phyloP scores from a whole-genome alignment of 495 filamentous ascomycete species.

The Tuber borchii region DNA sequence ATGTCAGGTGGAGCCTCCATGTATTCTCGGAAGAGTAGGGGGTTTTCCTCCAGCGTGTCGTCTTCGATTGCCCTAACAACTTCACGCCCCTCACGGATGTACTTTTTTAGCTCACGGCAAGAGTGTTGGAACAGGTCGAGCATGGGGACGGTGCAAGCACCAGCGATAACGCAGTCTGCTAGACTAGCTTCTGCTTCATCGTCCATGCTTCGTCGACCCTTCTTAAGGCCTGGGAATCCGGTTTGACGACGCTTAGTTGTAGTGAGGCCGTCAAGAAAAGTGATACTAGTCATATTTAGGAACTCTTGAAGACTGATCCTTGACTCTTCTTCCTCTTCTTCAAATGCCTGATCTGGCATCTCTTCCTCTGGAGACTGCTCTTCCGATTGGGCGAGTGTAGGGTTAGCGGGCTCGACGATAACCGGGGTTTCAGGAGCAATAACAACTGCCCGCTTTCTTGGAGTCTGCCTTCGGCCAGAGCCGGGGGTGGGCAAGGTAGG shows the following conservation, averaged over 20 bases:
- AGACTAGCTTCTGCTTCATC: conserved; percentile 53
- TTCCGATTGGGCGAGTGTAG: background rate
- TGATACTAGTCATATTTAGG: conserved; percentile 87
- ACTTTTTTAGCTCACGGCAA: conserved; percentile 87
- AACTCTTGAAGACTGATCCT: conserved; percentile 87
- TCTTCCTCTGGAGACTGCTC: conserved; percentile 44
- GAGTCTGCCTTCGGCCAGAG: conserved; percentile 20
- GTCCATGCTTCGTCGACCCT: conserved; percentile 42
- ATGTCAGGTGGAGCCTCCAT: conserved; percentile 77
- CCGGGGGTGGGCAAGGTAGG: conserved; percentile 19
- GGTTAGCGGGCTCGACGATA: conserved; percentile 1
- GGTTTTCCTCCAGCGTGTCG: conserved; percentile 80
- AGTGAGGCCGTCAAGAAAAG: conserved; percentile 91
- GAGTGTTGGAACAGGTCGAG: conserved; percentile 92
- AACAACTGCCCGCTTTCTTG: conserved; percentile 22
- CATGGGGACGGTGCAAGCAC: conserved; percentile 84
- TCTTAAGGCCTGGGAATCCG: conserved; percentile 39
- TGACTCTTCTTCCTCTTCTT: conserved; percentile 51
- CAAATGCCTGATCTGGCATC: conserved; percentile 10
- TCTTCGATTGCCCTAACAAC: conserved; percentile 83
- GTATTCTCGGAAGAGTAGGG: conserved; percentile 85
- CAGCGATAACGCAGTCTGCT: conserved; percentile 76
- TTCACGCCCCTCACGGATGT: conserved; percentile 81
- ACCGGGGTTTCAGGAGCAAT: conserved; percentile 14
- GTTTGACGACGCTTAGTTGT: conserved; percentile 85